Percentiles rank a stretch among this genome's conserved stretches.
phyloP scores from a whole-genome alignment of 2,329 filamentous ascomycete genomes.

The Cadophora sp. region DNA sequence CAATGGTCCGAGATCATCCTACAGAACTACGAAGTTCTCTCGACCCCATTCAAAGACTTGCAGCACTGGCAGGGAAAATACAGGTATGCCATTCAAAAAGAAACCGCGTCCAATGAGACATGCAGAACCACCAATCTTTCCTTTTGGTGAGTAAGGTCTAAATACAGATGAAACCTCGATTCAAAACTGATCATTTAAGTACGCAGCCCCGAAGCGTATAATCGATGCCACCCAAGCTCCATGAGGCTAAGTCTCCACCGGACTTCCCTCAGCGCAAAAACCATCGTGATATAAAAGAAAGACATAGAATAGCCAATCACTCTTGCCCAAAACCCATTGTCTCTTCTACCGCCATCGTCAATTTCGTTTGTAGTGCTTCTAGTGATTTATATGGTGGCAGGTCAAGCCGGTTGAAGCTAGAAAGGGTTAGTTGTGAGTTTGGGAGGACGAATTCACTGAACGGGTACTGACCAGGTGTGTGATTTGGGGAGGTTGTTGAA shows the following conservation, averaged over 20 bases:
- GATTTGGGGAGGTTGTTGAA: conserved; percentile 91
- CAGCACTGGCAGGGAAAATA: not conserved
- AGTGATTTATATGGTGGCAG: conserved; percentile 90
- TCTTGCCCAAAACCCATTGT: conserved; percentile 99
- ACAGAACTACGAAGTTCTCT: not conserved
- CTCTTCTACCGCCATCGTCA: conserved; percentile 97
- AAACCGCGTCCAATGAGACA: conserved; percentile 8
- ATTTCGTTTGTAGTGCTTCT: conserved; percentile 84
- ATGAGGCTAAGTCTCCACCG: conserved; percentile 17
- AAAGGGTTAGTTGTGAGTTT: conserved; percentile 31
- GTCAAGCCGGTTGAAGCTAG: conserved; percentile 95
- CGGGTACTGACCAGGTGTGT: conserved; percentile 84
- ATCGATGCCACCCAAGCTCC: conserved; percentile 13
- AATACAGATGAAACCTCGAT: conserved; percentile 31
- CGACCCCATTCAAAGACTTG: not conserved
- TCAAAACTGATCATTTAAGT: conserved; percentile 26
- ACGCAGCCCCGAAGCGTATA: conserved; percentile 24
- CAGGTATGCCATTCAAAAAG: not conserved
- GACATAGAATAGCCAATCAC: conserved; percentile 50
- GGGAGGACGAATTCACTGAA: not conserved
- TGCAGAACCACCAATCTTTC: conserved; percentile 22
- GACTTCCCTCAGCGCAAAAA: conserved; percentile 32
- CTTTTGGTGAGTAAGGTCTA: conserved; percentile 24
- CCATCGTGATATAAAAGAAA: conserved; percentile 35
- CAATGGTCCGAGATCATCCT: not conserved